phyloP scores from a whole-genome alignment of 1,284 basidiomycete genomes.

The Sporisorium exsertum region DNA sequence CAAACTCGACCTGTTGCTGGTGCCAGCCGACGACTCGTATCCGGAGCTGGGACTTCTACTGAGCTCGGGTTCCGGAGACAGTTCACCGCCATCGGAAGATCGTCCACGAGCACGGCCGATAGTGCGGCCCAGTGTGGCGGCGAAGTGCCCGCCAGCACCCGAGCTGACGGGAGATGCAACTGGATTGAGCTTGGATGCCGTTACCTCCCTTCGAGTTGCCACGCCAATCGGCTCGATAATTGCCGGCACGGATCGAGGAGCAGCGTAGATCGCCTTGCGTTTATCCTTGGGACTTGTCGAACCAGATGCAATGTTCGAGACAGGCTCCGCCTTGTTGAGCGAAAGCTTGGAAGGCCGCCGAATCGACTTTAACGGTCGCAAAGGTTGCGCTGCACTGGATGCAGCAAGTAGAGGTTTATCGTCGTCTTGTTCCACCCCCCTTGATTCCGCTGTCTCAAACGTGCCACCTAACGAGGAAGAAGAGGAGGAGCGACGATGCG shows the following conservation, averaged over 20 bases:
- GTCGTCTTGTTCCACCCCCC: background rate
- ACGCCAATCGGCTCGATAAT: conserved; percentile 15
- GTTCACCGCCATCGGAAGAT: background rate
- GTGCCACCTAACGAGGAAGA: conserved; percentile 5
- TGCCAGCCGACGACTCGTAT: conserved; percentile 14
- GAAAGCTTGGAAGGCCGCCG: conserved; percentile 21
- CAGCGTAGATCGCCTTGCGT: conserved; percentile 37
- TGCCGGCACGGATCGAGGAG: conserved; percentile 7
- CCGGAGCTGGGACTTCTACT: conserved; percentile 30
- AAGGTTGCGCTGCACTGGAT: conserved; percentile 6
- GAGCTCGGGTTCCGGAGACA: conserved; percentile 26
- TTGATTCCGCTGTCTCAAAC: background rate
- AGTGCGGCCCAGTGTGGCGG: conserved; percentile 13
- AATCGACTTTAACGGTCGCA: conserved; percentile 35
- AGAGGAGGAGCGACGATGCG: conserved; percentile 13
- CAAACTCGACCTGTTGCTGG: conserved; percentile 22
- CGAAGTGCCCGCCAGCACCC: conserved; percentile 16
- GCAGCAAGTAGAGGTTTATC: conserved; percentile 15
- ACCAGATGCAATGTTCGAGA: background rate
- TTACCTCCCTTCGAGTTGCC: background rate
- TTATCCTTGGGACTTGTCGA: conserved; percentile 33
- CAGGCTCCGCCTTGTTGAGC: background rate
- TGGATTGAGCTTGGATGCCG: conserved; percentile 5
- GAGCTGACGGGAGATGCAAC: conserved; percentile 12
- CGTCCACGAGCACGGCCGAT: conserved; percentile 9